Conservation (phyloP, 345 rosid species). For the sweet orange (Citrus sinensis) region DNA sequence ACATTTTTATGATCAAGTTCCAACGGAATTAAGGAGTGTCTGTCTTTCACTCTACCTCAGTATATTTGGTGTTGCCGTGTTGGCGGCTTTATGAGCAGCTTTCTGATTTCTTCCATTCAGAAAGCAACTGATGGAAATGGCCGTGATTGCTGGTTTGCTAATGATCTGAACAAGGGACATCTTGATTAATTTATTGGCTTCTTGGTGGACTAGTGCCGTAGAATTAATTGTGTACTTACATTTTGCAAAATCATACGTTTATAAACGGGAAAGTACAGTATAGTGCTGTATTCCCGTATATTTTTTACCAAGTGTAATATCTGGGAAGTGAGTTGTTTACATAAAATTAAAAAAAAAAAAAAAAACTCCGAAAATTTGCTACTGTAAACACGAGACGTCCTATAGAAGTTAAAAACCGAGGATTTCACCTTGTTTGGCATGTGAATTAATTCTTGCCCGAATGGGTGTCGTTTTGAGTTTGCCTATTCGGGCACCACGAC, state of each 20-base stretch:
- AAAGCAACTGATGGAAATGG: slow-evolving; percentile 35
- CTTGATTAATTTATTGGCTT: slow-evolving; percentile 57
- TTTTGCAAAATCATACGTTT: slow-evolving; percentile 43
- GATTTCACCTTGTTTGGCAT: too few relatives aligned
- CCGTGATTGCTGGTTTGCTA: slow-evolving; percentile 46
- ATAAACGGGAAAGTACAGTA: slow-evolving; percentile 5
- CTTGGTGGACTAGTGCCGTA: slow-evolving; percentile 40
- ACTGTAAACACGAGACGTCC: too few relatives aligned
- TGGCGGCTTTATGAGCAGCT: slow-evolving; percentile 55
- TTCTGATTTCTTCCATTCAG: slow-evolving; percentile 46
- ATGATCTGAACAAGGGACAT: slow-evolving; percentile 52
- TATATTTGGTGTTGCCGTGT: slow-evolving; percentile 55
- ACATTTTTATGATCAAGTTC: slow-evolving; percentile 63
- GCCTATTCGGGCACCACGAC: too few relatives aligned
- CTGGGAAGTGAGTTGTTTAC: too few relatives aligned
- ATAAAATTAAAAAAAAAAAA: too few relatives aligned
- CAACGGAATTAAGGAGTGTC: slow-evolving; percentile 46
- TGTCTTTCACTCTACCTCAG: slow-evolving; percentile 57
- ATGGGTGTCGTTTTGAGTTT: too few relatives aligned
- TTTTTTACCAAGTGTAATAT: too few relatives aligned
- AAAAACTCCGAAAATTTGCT: too few relatives aligned
- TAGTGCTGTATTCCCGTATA: too few relatives aligned
- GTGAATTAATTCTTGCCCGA: too few relatives aligned
- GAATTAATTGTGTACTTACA: slow-evolving; percentile 36
- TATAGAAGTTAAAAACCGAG: too few relatives aligned